A percentile compares a stretch with the other conserved stretches of the same genome.
phyloP scores from a whole-genome alignment of 768 basidiomycete genomes.

The Phlegmacium glaucopus region DNA sequence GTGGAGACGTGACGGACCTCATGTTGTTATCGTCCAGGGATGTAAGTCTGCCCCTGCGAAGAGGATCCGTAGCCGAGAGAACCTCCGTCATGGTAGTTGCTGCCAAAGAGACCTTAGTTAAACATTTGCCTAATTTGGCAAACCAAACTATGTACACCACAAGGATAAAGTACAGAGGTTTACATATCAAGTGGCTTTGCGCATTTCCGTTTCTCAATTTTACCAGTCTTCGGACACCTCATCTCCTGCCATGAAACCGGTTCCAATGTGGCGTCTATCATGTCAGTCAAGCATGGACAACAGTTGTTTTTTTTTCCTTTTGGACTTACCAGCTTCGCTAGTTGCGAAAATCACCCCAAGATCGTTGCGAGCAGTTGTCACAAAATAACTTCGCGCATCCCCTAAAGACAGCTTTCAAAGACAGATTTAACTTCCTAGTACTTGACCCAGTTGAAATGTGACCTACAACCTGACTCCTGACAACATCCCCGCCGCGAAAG shows the following conservation, averaged over 20 bases:
- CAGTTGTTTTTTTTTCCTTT: not conserved
- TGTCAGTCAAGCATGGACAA: not conserved
- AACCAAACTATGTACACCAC: conserved; percentile 7
- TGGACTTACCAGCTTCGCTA: conserved; percentile 70
- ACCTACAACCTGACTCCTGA: conserved; percentile 81
- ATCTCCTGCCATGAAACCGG: conserved; percentile 91
- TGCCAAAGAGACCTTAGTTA: conserved; percentile 13
- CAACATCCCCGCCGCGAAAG: conserved; percentile 89
- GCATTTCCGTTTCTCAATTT: conserved; percentile 79
- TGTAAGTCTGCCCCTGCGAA: conserved; percentile 59
- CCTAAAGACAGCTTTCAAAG: conserved; percentile 79
- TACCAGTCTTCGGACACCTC: conserved; percentile 81
- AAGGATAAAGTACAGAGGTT: conserved; percentile 4
- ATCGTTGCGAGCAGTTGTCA: conserved; percentile 87
- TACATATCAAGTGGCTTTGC: conserved; percentile 73
- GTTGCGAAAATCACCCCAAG: conserved; percentile 90
- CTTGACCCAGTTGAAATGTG: not conserved
- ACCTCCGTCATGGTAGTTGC: conserved; percentile 52
- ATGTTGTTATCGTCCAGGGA: conserved; percentile 64
- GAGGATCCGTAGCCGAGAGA: conserved; percentile 54
- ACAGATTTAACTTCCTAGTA: not conserved
- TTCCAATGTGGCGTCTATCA: conserved; percentile 72
- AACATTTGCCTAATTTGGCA: not conserved
- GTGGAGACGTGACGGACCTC: conserved; percentile 38
- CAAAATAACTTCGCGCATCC: conserved; percentile 88